A percentile compares a stretch with the other conserved stretches of the same genome.
Conservation (phyloP, 2,329 filamentous ascomycete species). For the Raffaelea albimanens region DNA sequence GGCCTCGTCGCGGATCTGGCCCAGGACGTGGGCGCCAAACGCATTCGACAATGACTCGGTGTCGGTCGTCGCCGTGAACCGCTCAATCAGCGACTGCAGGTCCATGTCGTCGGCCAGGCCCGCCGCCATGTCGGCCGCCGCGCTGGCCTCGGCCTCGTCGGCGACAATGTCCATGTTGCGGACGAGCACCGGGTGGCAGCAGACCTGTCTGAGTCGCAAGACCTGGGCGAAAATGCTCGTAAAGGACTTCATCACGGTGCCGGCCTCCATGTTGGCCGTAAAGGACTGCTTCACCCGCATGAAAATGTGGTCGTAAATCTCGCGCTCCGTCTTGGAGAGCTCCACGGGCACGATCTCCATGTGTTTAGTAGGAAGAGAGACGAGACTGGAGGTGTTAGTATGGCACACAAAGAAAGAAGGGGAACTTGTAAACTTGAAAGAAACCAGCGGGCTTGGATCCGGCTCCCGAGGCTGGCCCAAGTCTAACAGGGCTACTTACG, state of each 20-base stretch:
- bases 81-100: slow-evolving; percentile 71
- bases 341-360: slow-evolving; percentile 84
- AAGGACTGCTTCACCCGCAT: slow-evolving; percentile 75
- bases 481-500: no score
- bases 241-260: slow-evolving; percentile 89
- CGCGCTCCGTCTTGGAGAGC: slow-evolving; percentile 72
- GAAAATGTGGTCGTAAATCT: slow-evolving; percentile 89
- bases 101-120: slow-evolving; percentile 95
- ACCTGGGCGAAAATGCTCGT: slow-evolving; percentile 98
- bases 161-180: slow-evolving; percentile 75
- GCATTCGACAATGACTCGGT: slow-evolving; percentile 52
- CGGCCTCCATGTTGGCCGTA: slow-evolving; percentile 76
- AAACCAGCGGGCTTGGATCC: no score
- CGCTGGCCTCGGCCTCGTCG: slow-evolving; percentile 77
- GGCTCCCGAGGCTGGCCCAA: no score
- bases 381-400: slow-evolving; percentile 38
- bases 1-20: slow-evolving; percentile 84
- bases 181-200: slow-evolving; percentile 85
- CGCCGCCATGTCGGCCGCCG: slow-evolving; percentile 66
- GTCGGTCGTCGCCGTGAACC: slow-evolving; percentile 65
- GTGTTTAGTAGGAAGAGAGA: slow-evolving; percentile 70
- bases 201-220: slow-evolving; percentile 81
- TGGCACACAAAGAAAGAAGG: not conserved
- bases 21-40: slow-evolving; percentile 79
- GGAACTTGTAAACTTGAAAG: no score